A percentile compares a stretch with the other conserved stretches of the same genome.
Conservation (phyloP, 2,329 filamentous ascomycete species). For the Talaromyces albobiverticillius region DNA sequence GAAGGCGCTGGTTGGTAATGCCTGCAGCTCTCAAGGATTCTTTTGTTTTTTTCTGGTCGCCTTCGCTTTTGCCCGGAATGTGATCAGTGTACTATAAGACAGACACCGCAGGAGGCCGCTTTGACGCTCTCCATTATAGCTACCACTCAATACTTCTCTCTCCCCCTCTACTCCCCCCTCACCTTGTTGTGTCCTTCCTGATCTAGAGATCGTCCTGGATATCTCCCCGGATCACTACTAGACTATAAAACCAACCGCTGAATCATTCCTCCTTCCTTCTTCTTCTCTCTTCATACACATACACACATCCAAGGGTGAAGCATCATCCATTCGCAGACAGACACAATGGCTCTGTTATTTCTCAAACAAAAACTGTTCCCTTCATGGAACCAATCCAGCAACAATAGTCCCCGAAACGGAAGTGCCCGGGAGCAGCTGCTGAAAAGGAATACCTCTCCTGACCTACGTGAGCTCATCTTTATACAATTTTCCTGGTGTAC, state of each 20-base stretch:
- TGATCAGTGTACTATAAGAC: too few species aligned
- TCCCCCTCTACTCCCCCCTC: too few species aligned
- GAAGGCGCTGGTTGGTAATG: not conserved
- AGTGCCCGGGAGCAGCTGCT: slow-evolving; percentile 16
- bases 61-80: not conserved
- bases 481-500: not conserved
- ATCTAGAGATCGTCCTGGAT: too few species aligned
- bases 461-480: slow-evolving; percentile 12
- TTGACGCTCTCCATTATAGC: not conserved
- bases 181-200: too few species aligned
- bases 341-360: slow-evolving; percentile 36
- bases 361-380: slow-evolving; percentile 38
- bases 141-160: too few species aligned
- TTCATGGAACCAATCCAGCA: slow-evolving; percentile 1
- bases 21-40: not conserved
- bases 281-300: too few species aligned
- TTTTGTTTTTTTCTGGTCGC: too few species aligned
- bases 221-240: too few species aligned
- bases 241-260: too few species aligned
- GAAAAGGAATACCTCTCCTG: slow-evolving; percentile 14
- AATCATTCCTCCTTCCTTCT: too few species aligned
- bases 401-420: slow-evolving; percentile 7
- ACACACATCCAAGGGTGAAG: not conserved
- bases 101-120: not conserved
- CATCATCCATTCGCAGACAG: too few species aligned